Conservation (phyloP, 768 basidiomycete genomes). For the Austroboletus festivus region DNA sequence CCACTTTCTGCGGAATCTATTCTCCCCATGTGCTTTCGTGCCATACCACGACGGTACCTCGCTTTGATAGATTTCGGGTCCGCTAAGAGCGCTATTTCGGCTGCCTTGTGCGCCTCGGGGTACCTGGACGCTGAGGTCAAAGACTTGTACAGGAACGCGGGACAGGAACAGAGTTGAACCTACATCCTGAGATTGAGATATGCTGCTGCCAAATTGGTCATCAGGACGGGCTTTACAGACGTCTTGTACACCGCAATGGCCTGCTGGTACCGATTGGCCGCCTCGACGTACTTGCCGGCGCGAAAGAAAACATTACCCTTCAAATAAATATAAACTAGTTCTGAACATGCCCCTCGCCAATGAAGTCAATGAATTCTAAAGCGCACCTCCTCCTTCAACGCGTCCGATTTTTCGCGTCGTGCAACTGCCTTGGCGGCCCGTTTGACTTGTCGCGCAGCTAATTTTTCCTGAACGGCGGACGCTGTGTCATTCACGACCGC, state of each 20-base stretch:
- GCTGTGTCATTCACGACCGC: no score
- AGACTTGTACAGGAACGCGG: no score
- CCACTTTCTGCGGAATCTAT: slow-evolving; percentile 17
- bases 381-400: slow-evolving; percentile 25
- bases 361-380: no score
- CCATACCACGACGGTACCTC: slow-evolving; percentile 32
- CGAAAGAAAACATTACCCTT: slow-evolving; percentile 46
- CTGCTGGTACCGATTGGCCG: slow-evolving; percentile 37
- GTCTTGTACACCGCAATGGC: slow-evolving; percentile 38
- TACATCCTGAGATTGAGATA: slow-evolving; percentile 41
- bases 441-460: slow-evolving; percentile 2
- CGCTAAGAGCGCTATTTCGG: slow-evolving; percentile 21
- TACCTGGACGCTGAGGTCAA: slow-evolving; percentile 10
- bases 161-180: slow-evolving; percentile 2
- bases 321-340: no score
- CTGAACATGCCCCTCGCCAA: no score
- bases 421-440: slow-evolving; percentile 12
- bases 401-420: slow-evolving; percentile 21
- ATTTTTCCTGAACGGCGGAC: background rate
- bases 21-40: slow-evolving; percentile 24
- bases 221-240: slow-evolving; percentile 30
- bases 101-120: slow-evolving; percentile 25
- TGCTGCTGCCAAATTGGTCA: slow-evolving; percentile 41
- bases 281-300: slow-evolving; percentile 33
- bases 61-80: slow-evolving; percentile 33